A percentile compares a stretch with the other conserved stretches of the same genome.
Evolutionary conservation across 306 rosid species (phyloP).

Genomic region (Neltuma alba): DNA sequence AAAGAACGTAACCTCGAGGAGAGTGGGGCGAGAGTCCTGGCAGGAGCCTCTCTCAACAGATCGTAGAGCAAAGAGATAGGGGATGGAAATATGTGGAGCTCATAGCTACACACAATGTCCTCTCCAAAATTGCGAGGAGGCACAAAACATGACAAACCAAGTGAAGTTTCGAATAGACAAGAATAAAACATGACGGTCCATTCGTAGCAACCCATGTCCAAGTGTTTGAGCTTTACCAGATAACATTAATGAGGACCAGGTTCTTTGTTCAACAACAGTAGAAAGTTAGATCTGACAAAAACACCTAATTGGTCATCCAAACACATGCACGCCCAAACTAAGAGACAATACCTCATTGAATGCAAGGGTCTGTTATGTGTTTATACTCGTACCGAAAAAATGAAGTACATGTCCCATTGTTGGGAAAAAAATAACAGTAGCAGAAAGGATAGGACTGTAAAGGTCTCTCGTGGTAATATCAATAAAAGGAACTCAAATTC

Average conservation of each 20-base stretch:
- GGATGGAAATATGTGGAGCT: conserved; percentile 2
- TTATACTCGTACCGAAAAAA: background rate
- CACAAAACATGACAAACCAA: conserved; percentile 19
- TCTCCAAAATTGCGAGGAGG: conserved; percentile 17
- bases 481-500: conserved; percentile 31
- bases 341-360: conserved; percentile 16
- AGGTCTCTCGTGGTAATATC: conserved; percentile 10
- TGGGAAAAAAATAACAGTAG: background rate
- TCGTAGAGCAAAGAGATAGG: too few relatives aligned
- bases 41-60: too few relatives aligned
- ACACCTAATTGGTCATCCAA: conserved; percentile 22
- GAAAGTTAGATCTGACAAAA: conserved; percentile 13
- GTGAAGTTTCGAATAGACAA: conserved; percentile 18
- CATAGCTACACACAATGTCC: background rate
- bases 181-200: conserved; percentile 35
- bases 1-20: too few relatives aligned
- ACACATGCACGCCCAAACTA: conserved; percentile 1
- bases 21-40: background rate
- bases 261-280: conserved; percentile 26
- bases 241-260: conserved; percentile 30
- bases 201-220: conserved; percentile 36
- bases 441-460: conserved; percentile 21
- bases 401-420: conserved; percentile 1
- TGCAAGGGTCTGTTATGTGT: conserved; percentile 10
- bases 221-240: conserved; percentile 28